Evolutionary conservation across 352 stramenopile species (phyloP), one percentile per base, ranked within the genome.

Genomic region (Pythium coloratum): DNA sequence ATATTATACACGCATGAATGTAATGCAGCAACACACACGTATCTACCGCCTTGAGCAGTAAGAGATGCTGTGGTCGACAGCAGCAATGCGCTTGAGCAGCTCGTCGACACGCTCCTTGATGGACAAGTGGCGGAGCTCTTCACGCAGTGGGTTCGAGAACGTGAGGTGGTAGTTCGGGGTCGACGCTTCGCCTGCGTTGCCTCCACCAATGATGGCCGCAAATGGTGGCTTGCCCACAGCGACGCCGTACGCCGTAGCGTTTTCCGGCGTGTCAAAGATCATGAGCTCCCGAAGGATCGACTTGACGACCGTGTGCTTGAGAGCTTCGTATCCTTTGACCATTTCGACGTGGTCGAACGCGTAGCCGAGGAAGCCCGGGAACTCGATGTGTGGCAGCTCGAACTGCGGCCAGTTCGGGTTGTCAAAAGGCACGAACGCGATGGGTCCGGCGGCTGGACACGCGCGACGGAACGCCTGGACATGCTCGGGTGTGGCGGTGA

Each of bases 281-380:
- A 91, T 85, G 59, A 92, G 78, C 36, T 92, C 80, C 38, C 88
- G 89, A 36, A 92, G 60, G 55, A 91, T 92, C 6, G 80, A 88
- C 56, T 89, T 90, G 54, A 86, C 73, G 24, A 93, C 83, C 0
- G 82, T 88, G 36, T 88, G 68, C 16, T 88, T 81, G 18, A 92
- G 71, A 10, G 66, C 59, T 28, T 91, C 78, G 59, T 88, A 91
- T 2, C 83, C 82, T 1, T 70, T 62, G 2, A 85, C 70, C 66
- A 92, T 82, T 20, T 66, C 73, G 9, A 86, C 76, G 42, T 88
- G 78, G 57, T 94, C 80, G 53, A 89, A 90, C 0, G 81, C 82
- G 59, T 94, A 94, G 10, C 85, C 81, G n/a, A 91, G 64, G 49
- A 88, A 94, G 3, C 85, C 82, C 0, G 73, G 75, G 32, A 69